A percentile compares a stretch with the other conserved stretches of the same genome.
Evolutionary conservation across 2,329 filamentous ascomycete genomes (phyloP).

Genomic region (Pyrenophora graminea): DNA sequence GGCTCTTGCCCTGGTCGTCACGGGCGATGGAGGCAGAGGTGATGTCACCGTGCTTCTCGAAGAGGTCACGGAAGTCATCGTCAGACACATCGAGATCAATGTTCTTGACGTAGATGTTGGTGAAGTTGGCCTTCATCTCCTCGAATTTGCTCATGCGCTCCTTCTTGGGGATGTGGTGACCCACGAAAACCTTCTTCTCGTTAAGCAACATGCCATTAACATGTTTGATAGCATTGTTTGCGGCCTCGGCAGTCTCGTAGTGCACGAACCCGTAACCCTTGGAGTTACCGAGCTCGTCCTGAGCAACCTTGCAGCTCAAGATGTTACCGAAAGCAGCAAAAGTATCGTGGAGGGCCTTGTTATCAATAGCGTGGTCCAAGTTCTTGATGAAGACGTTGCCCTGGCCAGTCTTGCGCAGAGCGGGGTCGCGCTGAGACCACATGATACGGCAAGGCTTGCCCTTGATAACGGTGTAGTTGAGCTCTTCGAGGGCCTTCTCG

Average conservation of each 20-base stretch:
- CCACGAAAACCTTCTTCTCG: slow-evolving; percentile 99
- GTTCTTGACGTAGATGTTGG: slow-evolving; percentile 99
- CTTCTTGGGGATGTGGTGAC: slow-evolving; percentile 99
- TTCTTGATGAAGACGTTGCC: slow-evolving; percentile 99
- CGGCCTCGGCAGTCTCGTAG: slow-evolving; percentile 98
- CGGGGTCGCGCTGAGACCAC: slow-evolving; percentile 99
- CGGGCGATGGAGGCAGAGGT: slow-evolving; percentile 94
- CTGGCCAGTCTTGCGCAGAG: slow-evolving; percentile 97
- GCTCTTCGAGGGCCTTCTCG: slow-evolving; percentile 97
- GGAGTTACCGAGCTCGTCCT: slow-evolving; percentile 94
- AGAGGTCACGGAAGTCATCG: slow-evolving; percentile 91
- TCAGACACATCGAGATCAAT: slow-evolving; percentile 82
- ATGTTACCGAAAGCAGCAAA: slow-evolving; percentile 99
- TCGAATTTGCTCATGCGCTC: slow-evolving; percentile 99
- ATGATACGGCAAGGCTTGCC: slow-evolving; percentile 99
- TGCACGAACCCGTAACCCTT: slow-evolving; percentile 99
- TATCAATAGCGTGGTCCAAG: slow-evolving; percentile 96
- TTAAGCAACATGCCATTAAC: slow-evolving; percentile 99
- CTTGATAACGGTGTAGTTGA: slow-evolving; percentile 99
- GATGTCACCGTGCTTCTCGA: slow-evolving; percentile 90
- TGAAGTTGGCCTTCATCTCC: slow-evolving; percentile 99
- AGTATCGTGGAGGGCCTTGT: slow-evolving; percentile 99
- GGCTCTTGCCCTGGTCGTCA: slow-evolving; percentile 87
- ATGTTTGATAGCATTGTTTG: slow-evolving; percentile 96
- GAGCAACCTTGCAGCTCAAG: slow-evolving; percentile 97